Evolutionary conservation across 208 protist species (phyloP).

Genomic region (Balamuthia mandrillaris): DNA sequence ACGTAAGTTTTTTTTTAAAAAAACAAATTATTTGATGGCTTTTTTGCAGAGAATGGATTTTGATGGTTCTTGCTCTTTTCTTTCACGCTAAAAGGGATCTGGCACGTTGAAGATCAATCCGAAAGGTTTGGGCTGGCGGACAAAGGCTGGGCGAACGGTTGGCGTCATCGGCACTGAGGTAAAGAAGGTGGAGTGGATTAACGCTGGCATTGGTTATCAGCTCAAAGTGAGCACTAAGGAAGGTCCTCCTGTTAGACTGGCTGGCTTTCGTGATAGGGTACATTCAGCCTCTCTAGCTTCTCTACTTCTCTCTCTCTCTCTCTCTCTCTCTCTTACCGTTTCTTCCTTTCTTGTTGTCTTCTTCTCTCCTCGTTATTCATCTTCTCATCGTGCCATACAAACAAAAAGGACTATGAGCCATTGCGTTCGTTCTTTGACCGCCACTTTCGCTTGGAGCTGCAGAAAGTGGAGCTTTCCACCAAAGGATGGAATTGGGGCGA

Average conservation of each 20-base stretch:
- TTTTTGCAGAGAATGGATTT: too few relatives aligned
- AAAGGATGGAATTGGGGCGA: constrained; percentile 62
- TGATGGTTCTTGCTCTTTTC: too few relatives aligned
- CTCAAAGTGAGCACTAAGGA: constrained; percentile 49
- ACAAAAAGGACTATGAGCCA: constrained; percentile 23
- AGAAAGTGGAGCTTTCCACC: constrained; percentile 28
- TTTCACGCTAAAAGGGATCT: neutral
- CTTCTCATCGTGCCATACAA: too few relatives aligned
- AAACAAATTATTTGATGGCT: too few relatives aligned
- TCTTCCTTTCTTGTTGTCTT: too few relatives aligned
- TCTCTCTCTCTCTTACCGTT: too few relatives aligned
- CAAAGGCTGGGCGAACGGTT: neutral
- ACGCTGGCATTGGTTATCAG: constrained; percentile 47
- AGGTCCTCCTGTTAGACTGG: constrained; percentile 47
- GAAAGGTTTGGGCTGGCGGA: neutral
- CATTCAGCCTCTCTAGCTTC: too few relatives aligned
- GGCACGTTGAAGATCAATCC: constrained; percentile 15
- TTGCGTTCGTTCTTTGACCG: constrained; percentile 35
- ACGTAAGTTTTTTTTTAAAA: too few relatives aligned
- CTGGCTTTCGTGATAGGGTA: constrained; percentile 59
- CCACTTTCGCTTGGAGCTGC: constrained; percentile 41
- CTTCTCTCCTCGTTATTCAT: too few relatives aligned
- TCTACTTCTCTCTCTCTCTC: too few relatives aligned
- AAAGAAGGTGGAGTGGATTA: constrained; percentile 39
- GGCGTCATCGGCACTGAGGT: neutral